phyloP scores from a whole-genome alignment of 2,329 filamentous ascomycete species.

The Aspergillus ustus region DNA sequence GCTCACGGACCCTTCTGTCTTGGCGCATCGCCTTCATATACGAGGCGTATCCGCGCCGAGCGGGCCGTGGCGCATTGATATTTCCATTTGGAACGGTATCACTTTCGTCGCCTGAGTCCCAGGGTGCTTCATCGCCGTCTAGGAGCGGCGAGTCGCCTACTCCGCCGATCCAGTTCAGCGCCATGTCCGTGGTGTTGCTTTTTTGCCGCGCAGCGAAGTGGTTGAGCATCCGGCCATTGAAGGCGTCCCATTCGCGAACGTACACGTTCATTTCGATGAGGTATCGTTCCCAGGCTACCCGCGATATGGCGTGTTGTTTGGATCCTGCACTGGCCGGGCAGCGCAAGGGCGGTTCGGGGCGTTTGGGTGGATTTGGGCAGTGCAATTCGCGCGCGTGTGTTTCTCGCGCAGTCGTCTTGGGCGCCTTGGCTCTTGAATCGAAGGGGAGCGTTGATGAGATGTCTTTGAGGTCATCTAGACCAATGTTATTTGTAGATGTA shows the following conservation, averaged over 20 bases:
- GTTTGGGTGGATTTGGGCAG: conserved; percentile 57
- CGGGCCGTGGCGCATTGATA: conserved; percentile 6
- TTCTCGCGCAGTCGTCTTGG: conserved; percentile 48
- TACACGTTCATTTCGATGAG: conserved; percentile 59
- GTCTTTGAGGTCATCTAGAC: conserved; percentile 59
- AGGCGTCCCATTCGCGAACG: conserved; percentile 60
- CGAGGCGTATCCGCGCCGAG: conserved; percentile 48
- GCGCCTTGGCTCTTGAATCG: conserved; percentile 55
- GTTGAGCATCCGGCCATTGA: conserved; percentile 58
- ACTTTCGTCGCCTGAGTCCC: conserved; percentile 27
- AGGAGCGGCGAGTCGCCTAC: conserved; percentile 52
- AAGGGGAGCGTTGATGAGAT: conserved; percentile 62
- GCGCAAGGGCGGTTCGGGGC: conserved; percentile 46
- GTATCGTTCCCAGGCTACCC: conserved; percentile 56
- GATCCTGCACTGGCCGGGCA: conserved; percentile 34
- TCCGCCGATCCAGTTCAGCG: conserved; percentile 56
- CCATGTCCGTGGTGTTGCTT: conserved; percentile 50
- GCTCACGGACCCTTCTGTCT: conserved; percentile 49
- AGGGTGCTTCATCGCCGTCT: conserved; percentile 25
- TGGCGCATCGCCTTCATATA: conserved; percentile 53
- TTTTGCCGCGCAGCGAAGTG: conserved; percentile 61
- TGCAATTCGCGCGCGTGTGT: conserved; percentile 45
- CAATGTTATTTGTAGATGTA: conserved; percentile 48
- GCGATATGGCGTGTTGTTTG: conserved; percentile 45
- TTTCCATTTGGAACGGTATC: conserved; percentile 36